Evolutionary conservation across 495 filamentous ascomycete species (phyloP), one percentile per base, ranked within the genome.

Genomic region (Aspergillus baeticus): DNA sequence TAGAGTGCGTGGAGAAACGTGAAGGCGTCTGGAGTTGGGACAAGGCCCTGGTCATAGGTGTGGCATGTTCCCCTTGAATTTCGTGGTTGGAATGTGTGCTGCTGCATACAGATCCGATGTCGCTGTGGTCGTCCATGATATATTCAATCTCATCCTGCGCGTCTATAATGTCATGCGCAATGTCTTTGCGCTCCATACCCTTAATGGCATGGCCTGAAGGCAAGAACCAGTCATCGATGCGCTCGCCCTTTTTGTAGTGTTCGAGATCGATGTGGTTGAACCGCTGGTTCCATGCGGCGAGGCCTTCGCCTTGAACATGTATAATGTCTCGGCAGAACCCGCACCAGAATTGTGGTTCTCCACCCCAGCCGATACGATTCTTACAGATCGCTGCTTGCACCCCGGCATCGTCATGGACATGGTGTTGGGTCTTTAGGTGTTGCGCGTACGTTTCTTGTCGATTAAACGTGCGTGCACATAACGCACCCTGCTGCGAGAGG

Each of bases 201-300:
- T 59, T 56, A 17, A 51, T 61, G 13, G 48, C 26, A 39, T 65
- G 60, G 1, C 55, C 57, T 4, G 57, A 65, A 0, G 54, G 59
- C 3, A 58, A 44, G 14, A 62, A 33, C 84, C 84, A 87, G 21
- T 77, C 67, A 11, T 69, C 67, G 23, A 85, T 80, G 2, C 71
- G 64, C 57, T 72, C 63, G 18, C 72, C 75, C 37, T 83, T 77
- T 47, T 80, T 77, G 54, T 89, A 92, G 65, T 96, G 92, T 49
- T 84, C 75, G 0, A 61, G 51, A 57, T 91, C 92, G 43, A 96
- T 92, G 69, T 98, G 93, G 64, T 94, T 84, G 64, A 91, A 93
- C 4, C 93, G 79, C 65, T 90, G 87, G 51, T 88, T 84, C 80
- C 83, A 85, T 0, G 85, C 87, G 14, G 77, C 81, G 3, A 79